A percentile compares a stretch with the other conserved stretches of the same genome.
Conservation (phyloP, 1,284 basidiomycete species). For the Porodaedalea pini region DNA sequence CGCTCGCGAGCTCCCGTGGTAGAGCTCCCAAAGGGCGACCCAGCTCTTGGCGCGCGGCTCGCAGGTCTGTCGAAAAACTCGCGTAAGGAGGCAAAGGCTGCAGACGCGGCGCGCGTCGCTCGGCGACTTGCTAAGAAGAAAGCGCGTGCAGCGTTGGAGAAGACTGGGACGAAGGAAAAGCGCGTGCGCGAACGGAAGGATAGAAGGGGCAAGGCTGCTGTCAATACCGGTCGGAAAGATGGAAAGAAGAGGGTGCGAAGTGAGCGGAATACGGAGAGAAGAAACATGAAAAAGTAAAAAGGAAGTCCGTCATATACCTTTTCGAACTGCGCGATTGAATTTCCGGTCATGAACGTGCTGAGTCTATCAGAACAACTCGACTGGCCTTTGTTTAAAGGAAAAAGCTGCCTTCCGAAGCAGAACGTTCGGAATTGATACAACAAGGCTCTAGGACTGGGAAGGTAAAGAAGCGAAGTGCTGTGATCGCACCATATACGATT, state of each 20-base stretch:
- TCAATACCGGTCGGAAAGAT: constrained; percentile 30
- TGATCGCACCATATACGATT: too few relatives aligned
- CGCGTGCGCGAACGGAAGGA: constrained; percentile 47
- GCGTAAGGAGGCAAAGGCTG: constrained; percentile 76
- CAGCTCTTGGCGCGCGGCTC: constrained; percentile 72
- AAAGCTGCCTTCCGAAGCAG: too few relatives aligned
- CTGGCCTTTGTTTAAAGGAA: too few relatives aligned
- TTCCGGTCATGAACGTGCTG: not conserved
- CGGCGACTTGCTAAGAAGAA: constrained; percentile 88
- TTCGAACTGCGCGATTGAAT: too few relatives aligned
- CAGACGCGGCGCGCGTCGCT: constrained; percentile 75
- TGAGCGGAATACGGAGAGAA: constrained; percentile 51
- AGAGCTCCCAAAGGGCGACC: constrained; percentile 71
- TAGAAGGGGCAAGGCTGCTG: constrained; percentile 30
- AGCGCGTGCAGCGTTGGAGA: constrained; percentile 49
- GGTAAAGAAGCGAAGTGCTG: too few relatives aligned
- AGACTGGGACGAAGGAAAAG: constrained; percentile 38
- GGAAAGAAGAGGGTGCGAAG: constrained; percentile 54
- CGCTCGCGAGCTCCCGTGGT: constrained; percentile 14
- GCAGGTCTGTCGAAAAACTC: constrained; percentile 79
- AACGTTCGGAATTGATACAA: too few relatives aligned
- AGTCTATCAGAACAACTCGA: too few relatives aligned
- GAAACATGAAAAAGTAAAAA: constrained; percentile 56
- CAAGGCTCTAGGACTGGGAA: too few relatives aligned
- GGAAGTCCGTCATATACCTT: too few relatives aligned